These are phyloP conservation scores for Favolaschia claudopus DNA, from an alignment of 768 basidiomycete genomes.

Conservation along the genomic window DNA sequence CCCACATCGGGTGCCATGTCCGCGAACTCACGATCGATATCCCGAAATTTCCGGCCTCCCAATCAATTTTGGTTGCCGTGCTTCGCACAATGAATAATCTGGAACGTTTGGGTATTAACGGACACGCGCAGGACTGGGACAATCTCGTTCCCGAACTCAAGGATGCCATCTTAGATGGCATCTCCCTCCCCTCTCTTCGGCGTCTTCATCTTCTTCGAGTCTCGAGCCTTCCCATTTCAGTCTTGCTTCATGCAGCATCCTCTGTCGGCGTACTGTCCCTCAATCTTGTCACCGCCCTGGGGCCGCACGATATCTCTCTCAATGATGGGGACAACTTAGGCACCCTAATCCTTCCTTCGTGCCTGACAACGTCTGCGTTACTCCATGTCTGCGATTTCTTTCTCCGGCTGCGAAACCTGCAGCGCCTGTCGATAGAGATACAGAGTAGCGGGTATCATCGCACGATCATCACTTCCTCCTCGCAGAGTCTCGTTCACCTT, in stretches of 20 bases:
- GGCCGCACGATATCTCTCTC: background rate
- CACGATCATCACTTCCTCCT: background rate
- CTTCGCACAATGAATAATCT: background rate
- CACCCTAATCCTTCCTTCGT: background rate
- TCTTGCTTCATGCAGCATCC: background rate
- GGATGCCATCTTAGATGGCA: background rate
- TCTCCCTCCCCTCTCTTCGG: background rate
- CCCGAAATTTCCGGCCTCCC: background rate
- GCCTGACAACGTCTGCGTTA: background rate
- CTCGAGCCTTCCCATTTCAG: background rate
- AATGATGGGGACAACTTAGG: background rate
- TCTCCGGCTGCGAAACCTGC: background rate
- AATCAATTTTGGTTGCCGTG: background rate
- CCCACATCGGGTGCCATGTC: background rate
- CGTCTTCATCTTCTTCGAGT: slow-evolving; percentile 3
- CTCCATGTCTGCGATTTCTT: background rate
- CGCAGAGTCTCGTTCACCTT: background rate
- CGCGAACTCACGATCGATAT: background rate
- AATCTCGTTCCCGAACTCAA: background rate
- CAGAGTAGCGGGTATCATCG: background rate
- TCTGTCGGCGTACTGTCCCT: background rate
- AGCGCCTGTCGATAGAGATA: background rate
- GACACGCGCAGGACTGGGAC: background rate
- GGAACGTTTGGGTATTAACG: background rate
- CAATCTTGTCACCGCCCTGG: background rate